phyloP scores from a whole-genome alignment of 2,329 filamentous ascomycete species.

The Exophiala sp. region DNA sequence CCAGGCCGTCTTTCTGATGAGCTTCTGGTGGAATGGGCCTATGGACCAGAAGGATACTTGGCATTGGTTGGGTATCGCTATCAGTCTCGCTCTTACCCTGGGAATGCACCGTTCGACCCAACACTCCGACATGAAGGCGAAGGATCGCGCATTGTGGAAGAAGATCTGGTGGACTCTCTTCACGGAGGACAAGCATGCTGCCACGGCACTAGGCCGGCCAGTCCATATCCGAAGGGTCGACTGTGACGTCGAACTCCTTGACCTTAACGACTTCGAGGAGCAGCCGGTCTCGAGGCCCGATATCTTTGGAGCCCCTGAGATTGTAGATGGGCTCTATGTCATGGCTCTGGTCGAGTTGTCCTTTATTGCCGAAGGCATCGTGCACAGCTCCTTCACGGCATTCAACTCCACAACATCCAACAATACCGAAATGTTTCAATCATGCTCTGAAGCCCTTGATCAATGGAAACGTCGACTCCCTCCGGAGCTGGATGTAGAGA shows the following conservation, averaged over 20 bases:
- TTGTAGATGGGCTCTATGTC: slow-evolving; percentile 16
- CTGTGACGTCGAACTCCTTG: slow-evolving; percentile 29
- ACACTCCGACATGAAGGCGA: slow-evolving; percentile 20
- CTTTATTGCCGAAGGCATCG: slow-evolving; percentile 17
- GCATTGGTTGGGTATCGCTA: slow-evolving; percentile 35
- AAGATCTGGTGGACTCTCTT: slow-evolving; percentile 29
- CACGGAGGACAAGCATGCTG: slow-evolving; percentile 21
- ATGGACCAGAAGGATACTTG: slow-evolving; percentile 34
- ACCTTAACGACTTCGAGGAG: slow-evolving; percentile 27
- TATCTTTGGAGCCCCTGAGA: slow-evolving; percentile 16
- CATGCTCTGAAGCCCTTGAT: slow-evolving; percentile 17
- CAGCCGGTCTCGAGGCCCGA: slow-evolving; percentile 8
- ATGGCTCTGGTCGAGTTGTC: slow-evolving; percentile 23
- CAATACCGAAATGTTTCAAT: slow-evolving; percentile 19
- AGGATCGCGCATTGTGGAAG: slow-evolving; percentile 22
- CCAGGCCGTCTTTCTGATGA: slow-evolving; percentile 25
- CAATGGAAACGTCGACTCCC: slow-evolving; percentile 17
- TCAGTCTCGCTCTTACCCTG: slow-evolving; percentile 18
- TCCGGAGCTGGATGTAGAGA: slow-evolving; percentile 10
- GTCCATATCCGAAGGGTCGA: slow-evolving; percentile 30
- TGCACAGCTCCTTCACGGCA: slow-evolving; percentile 19
- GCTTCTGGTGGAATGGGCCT: slow-evolving; percentile 27
- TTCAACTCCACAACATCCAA: slow-evolving; percentile 16
- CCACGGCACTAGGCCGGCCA: slow-evolving; percentile 26
- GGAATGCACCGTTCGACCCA: slow-evolving; percentile 22